A percentile compares a stretch with the other conserved stretches of the same genome.
Evolutionary conservation across 1,284 basidiomycete genomes (phyloP).

Genomic region (Apiotrichum siamense): DNA sequence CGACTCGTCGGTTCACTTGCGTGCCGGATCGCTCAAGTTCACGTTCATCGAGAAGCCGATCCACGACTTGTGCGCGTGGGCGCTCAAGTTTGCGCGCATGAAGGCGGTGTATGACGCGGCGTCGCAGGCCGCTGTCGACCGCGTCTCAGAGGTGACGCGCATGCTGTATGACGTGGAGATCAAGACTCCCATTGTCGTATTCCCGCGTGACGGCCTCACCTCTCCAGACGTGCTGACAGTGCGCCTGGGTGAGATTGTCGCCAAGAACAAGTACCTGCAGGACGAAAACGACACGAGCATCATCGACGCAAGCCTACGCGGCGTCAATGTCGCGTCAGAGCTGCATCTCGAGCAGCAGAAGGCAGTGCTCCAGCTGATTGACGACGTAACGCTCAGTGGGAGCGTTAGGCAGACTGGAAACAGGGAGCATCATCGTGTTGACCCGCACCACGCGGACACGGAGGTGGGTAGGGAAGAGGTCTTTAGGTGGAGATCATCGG

Average conservation of each 20-base stretch:
- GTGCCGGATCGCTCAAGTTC: constrained; percentile 85
- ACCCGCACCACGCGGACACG: constrained; percentile 59
- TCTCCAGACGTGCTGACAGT: constrained; percentile 70
- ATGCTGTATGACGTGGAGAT: constrained; percentile 89
- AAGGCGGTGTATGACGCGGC: constrained; percentile 94
- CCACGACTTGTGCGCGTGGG: constrained; percentile 76
- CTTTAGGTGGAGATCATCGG: too few species aligned
- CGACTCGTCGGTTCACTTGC: constrained; percentile 78
- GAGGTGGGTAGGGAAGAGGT: constrained; percentile 54
- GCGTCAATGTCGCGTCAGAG: constrained; percentile 76
- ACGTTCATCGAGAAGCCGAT: constrained; percentile 84
- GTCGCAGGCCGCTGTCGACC: constrained; percentile 83
- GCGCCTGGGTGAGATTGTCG: constrained; percentile 82
- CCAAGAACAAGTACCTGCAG: constrained; percentile 67
- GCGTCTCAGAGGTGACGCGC: constrained; percentile 72
- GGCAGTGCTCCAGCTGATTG: constrained; percentile 74
- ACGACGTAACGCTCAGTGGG: constrained; percentile 77
- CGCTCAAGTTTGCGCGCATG: constrained; percentile 79
- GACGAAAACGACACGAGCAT: constrained; percentile 54
- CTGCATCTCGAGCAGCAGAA: constrained; percentile 53
- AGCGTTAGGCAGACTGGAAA: constrained; percentile 58
- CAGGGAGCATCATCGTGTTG: constrained; percentile 45
- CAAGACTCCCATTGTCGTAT: constrained; percentile 86
- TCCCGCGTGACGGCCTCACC: constrained; percentile 65
- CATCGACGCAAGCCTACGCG: constrained; percentile 71